A percentile compares a stretch with the other conserved stretches of the same genome.
Evolutionary conservation across 371 early-diverging fungal species (phyloP).

Genomic region (Chytridiales sp.): DNA sequence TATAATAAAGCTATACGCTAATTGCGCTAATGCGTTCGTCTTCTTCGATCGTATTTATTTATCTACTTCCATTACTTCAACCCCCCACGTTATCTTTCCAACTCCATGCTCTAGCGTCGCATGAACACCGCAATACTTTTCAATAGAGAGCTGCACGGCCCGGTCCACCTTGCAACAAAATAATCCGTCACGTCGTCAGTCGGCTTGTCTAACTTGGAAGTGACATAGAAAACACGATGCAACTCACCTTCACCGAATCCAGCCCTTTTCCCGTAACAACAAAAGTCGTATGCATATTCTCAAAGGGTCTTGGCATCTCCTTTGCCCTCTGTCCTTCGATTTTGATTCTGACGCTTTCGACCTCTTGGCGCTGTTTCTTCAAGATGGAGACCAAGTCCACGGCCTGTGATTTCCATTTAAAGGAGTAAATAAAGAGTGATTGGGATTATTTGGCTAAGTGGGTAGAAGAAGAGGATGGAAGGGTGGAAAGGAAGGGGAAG

Average conservation of each 20-base stretch:
- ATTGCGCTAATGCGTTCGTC: too few species aligned
- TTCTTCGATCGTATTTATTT: too few species aligned
- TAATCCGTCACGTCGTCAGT: too few species aligned
- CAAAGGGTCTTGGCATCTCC: neutral
- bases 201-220: too few species aligned
- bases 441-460: neutral
- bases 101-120: constrained; percentile 4
- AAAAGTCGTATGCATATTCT: neutral
- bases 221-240: neutral
- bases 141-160: constrained; percentile 1
- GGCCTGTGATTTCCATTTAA: neutral
- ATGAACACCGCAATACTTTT: constrained; percentile 14
- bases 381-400: constrained; percentile 4
- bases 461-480: too few species aligned
- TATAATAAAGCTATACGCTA: too few species aligned
- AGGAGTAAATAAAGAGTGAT: too few species aligned
- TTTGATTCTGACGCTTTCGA: neutral
- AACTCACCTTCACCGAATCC: neutral
- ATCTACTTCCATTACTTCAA: neutral
- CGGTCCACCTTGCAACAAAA: neutral
- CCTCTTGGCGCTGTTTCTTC: neutral
- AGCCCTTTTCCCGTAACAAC: neutral
- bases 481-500: too few species aligned
- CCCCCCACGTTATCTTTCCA: neutral
- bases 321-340: constrained; percentile 1